Percentiles rank a stretch among this genome's conserved stretches.
phyloP scores from a whole-genome alignment of 345 rosid species.

The Physaria fendleri region DNA sequence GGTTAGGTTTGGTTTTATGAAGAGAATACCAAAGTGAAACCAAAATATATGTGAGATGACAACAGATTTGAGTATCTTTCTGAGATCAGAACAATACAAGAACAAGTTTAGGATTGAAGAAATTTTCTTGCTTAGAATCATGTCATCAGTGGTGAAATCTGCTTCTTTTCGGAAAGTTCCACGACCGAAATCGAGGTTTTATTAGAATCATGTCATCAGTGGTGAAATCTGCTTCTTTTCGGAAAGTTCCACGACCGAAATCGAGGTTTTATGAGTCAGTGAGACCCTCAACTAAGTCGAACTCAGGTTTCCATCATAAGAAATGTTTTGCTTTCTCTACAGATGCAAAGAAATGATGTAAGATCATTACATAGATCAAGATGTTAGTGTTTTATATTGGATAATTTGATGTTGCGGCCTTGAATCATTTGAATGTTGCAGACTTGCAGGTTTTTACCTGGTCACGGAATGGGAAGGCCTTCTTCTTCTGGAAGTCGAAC shows the following conservation, averaged over 20 bases:
- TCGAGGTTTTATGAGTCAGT: slow-evolving; percentile 88
- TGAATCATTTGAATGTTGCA: slow-evolving; percentile 4
- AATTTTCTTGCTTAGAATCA: slow-evolving; percentile 76
- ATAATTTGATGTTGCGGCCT: background rate
- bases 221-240: slow-evolving; percentile 89
- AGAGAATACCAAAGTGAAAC: too few relatives aligned
- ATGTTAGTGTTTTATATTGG: background rate
- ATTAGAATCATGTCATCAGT: slow-evolving; percentile 87
- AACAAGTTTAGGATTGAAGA: slow-evolving; percentile 55
- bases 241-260: slow-evolving; percentile 79
- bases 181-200: slow-evolving; percentile 83
- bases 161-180: slow-evolving; percentile 89
- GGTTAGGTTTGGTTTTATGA: too few relatives aligned
- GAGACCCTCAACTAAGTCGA: slow-evolving; percentile 83
- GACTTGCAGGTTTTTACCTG: slow-evolving; percentile 73
- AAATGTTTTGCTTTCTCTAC: slow-evolving; percentile 86
- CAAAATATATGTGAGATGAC: too few relatives aligned
- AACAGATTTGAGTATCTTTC: too few relatives aligned
- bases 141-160: slow-evolving; percentile 85
- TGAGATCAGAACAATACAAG: too few relatives aligned
- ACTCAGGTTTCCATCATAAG: slow-evolving; percentile 70
- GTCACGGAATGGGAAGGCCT: slow-evolving; percentile 96
- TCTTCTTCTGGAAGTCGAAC: slow-evolving; percentile 90
- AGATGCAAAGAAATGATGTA: slow-evolving; percentile 97
- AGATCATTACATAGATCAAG: background rate